A percentile compares a stretch with the other conserved stretches of the same genome.
Evolutionary conservation across 164 flowering plant species (phyloP).

Genomic region (Vitis rupestris): DNA sequence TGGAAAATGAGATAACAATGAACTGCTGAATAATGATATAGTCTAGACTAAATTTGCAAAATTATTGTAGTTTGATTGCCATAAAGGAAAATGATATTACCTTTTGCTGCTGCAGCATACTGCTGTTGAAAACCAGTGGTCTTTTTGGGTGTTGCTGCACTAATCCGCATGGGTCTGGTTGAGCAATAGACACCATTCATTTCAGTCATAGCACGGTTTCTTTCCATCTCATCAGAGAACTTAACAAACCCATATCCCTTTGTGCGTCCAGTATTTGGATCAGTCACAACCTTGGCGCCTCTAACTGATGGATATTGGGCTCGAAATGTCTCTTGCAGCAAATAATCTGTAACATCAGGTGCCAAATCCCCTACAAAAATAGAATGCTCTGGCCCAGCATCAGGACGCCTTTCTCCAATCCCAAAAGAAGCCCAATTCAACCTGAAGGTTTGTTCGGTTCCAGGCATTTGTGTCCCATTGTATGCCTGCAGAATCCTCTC

Average conservation of each 20-base stretch:
- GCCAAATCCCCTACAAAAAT: slow-evolving; percentile 98
- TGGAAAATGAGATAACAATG: no score
- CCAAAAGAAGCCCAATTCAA: slow-evolving; percentile 99
- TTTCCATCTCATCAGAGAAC: slow-evolving; percentile 87
- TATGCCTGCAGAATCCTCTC: slow-evolving; percentile 79
- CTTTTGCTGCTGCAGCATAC: slow-evolving; percentile 65
- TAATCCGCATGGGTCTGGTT: slow-evolving; percentile 94
- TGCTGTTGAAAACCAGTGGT: slow-evolving; percentile 57
- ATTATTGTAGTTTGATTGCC: background rate
- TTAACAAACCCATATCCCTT: slow-evolving; percentile 99
- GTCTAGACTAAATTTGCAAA: background rate
- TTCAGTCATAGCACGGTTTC: slow-evolving; percentile 92
- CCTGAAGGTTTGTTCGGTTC: slow-evolving; percentile 83
- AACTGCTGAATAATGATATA: no score
- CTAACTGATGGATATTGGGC: slow-evolving; percentile 85
- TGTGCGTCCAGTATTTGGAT: slow-evolving; percentile 87
- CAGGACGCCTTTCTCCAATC: slow-evolving; percentile 80
- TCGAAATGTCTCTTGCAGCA: slow-evolving; percentile 90
- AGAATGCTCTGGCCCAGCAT: slow-evolving; percentile 93
- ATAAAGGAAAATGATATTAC: slow-evolving; percentile 26
- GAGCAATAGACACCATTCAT: slow-evolving; percentile 97
- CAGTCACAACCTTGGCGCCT: slow-evolving; percentile 98
- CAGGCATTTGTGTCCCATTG: slow-evolving; percentile 91
- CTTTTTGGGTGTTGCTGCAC: slow-evolving; percentile 97
- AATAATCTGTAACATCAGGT: slow-evolving; percentile 95